Evolutionary conservation across 768 basidiomycete species (phyloP).

Genomic region (Megacollybia marginata): DNA sequence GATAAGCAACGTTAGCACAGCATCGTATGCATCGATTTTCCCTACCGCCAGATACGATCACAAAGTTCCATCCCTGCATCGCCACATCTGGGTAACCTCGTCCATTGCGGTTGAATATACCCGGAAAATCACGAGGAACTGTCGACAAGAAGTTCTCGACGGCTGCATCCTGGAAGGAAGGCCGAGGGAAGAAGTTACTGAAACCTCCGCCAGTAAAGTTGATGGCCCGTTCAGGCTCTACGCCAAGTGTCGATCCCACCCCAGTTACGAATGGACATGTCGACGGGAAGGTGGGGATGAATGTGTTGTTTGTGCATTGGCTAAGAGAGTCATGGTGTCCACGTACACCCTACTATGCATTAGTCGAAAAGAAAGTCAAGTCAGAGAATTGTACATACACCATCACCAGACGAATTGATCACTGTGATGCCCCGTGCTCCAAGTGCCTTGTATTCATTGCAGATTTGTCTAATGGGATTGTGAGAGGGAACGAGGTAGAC

Average conservation of each 20-base stretch:
- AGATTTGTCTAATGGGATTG: constrained; percentile 3
- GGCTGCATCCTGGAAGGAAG: no score
- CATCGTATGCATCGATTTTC: constrained; percentile 46
- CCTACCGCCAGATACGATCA: no score
- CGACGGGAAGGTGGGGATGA: constrained; percentile 38
- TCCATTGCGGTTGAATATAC: constrained; percentile 37
- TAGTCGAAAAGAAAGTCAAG: neutral
- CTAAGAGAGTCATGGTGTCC: no score
- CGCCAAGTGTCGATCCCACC: constrained; percentile 33
- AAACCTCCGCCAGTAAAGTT: constrained; percentile 49
- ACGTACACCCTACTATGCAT: no score
- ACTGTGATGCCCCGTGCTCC: constrained; percentile 43
- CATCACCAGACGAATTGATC: constrained; percentile 40
- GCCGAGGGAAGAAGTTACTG: constrained; percentile 30
- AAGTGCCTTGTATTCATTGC: constrained; percentile 26
- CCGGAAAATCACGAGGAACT: constrained; percentile 25
- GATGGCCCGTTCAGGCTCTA: no score
- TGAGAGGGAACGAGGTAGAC: neutral
- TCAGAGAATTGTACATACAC: constrained; percentile 13
- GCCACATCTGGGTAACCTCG: no score
- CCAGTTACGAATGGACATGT: constrained; percentile 29
- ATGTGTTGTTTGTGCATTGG: constrained; percentile 14
- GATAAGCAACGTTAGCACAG: constrained; percentile 13
- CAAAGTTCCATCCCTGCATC: no score
- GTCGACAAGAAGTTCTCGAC: constrained; percentile 17